Evolutionary conservation across 2,329 filamentous ascomycete species (phyloP), one percentile per base, ranked within the genome.

Genomic region (Epichloe bromicola): DNA sequence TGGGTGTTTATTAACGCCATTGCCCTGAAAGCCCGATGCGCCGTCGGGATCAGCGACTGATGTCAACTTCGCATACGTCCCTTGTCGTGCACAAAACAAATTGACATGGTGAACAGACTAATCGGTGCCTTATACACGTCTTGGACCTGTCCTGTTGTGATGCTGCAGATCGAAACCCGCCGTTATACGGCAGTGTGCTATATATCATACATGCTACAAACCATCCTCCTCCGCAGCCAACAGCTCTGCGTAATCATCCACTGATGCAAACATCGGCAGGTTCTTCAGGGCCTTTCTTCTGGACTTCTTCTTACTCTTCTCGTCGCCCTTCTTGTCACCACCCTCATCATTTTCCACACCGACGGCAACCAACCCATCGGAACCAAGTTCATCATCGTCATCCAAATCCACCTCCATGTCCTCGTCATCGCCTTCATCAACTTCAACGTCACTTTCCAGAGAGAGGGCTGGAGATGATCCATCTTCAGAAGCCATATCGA

Each of bases 221-320:
- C 69, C 69, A 17, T 82, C 82, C 55, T 82, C 81, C 48, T 93
- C 87, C 56, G 80, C 78, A 4, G 75, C 86, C 65, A 95, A 69
- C 70, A 95, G 76, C 60, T 85, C 86, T 15, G 89, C 91, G 67
- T 97, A 98, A 65, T 97, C 93, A 50, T 97, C 93, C 34, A 78
- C 85, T 34, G 88, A 94, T 19, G 94, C 93, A 72, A 98, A 98
- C 37, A 82, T 94, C 6, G 93, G 93, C 59, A 98, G 73, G 56
- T 82, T 81, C 77, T 89, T 95, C 67, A 97, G 74, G 72, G 88
- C 88, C 76, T 84, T 88, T 71, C 79, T 83, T 71, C 86, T 87
- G 64, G 80, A 70, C 46, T 66, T 67, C 49, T 56, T 70, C 67
- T 54, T 59, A 44, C 57, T 59, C 48, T 54, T 52, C 26, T 60